A percentile compares a stretch with the other conserved stretches of the same genome.
Conservation (phyloP, 306 rosid species). For the Cucumis cinereus region DNA sequence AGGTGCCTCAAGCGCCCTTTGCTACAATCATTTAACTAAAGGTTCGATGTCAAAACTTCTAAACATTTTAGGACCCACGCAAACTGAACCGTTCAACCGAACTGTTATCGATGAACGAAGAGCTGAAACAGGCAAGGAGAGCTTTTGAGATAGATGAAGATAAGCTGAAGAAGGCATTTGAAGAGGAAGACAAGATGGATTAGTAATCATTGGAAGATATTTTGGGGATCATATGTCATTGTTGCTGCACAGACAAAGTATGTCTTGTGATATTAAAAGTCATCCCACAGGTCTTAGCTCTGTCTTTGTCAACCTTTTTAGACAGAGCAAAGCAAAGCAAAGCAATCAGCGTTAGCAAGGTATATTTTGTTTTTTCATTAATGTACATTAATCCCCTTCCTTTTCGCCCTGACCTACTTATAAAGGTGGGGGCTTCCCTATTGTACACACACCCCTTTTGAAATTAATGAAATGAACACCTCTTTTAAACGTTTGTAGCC, state of each 20-base stretch:
- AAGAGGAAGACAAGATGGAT: conserved; percentile 24
- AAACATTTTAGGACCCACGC: conserved; percentile 44
- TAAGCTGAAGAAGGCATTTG: conserved; percentile 67
- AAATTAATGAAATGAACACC: not conserved
- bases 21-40: not conserved
- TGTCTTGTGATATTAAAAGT: not conserved
- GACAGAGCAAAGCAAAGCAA: not conserved
- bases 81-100: conserved; percentile 78
- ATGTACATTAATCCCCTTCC: not conserved
- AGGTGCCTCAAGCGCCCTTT: not conserved
- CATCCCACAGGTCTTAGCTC: not conserved
- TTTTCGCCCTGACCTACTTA: not conserved
- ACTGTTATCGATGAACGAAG: conserved; percentile 80
- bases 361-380: not conserved
- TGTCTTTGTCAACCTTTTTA: not conserved
- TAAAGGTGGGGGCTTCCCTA: not conserved
- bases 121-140: conserved; percentile 83
- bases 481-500: not conserved
- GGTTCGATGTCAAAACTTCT: not conserved
- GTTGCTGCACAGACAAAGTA: not conserved
- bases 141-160: conserved; percentile 84
- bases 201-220: not conserved
- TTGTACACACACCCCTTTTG: not conserved
- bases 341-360: no score
- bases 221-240: not conserved